phyloP scores from a whole-genome alignment of 768 basidiomycete genomes.

The Dacryopinax primogenitus region DNA sequence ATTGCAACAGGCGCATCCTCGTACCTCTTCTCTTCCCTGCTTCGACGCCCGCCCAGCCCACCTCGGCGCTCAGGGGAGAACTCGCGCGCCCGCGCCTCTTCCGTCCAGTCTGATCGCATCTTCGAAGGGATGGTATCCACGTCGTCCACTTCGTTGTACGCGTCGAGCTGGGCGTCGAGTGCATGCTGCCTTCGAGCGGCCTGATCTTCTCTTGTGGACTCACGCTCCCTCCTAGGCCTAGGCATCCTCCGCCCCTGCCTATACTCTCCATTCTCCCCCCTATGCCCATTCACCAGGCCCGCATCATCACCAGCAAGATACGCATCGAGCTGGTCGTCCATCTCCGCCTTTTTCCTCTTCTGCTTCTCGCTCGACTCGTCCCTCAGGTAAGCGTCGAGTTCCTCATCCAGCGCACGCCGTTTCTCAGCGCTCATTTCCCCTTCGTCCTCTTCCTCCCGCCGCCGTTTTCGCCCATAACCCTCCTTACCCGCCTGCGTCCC shows the following conservation, averaged over 20 bases:
- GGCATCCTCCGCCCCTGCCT: background rate
- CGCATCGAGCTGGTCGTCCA: slow-evolving; percentile 47
- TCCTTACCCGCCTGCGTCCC: slow-evolving; percentile 55
- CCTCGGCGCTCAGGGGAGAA: slow-evolving; percentile 42
- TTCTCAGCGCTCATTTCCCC: slow-evolving; percentile 19
- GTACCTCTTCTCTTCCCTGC: slow-evolving; percentile 32
- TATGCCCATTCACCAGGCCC: background rate
- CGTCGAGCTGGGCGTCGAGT: slow-evolving; percentile 45
- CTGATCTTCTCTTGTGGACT: background rate
- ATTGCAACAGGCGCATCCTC: slow-evolving; percentile 16
- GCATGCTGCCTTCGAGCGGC: background rate
- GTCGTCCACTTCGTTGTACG: slow-evolving; percentile 15
- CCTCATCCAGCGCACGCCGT: slow-evolving; percentile 14
- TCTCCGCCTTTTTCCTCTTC: background rate
- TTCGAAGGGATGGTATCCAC: slow-evolving; percentile 40
- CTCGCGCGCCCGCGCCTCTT: slow-evolving; percentile 35
- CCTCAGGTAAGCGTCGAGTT: slow-evolving; percentile 14
- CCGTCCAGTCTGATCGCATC: slow-evolving; percentile 56
- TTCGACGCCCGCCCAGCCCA: slow-evolving; percentile 30
- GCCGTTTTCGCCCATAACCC: slow-evolving; percentile 23
- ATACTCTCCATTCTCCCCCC: background rate
- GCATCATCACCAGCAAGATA: slow-evolving; percentile 46
- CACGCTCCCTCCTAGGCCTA: background rate
- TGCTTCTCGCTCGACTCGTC: slow-evolving; percentile 17
- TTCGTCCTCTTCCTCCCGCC: slow-evolving; percentile 24